These are phyloP conservation scores for Zasmidium cellare DNA, from an alignment of 2,329 filamentous ascomycete species.

Conservation along the genomic window DNA sequence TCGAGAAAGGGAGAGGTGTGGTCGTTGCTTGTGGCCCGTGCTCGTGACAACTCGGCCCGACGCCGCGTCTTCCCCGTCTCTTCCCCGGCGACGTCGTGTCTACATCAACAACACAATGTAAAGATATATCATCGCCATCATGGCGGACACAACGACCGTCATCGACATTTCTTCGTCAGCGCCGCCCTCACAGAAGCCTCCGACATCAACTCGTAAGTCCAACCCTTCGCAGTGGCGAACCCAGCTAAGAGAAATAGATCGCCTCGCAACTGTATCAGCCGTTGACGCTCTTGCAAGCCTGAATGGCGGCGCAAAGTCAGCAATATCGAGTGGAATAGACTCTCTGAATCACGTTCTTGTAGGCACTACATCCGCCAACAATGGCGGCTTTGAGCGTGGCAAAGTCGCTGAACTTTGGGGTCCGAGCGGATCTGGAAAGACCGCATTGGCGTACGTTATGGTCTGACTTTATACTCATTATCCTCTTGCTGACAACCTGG, in stretches of 20 bases:
- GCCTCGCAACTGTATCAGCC: slow-evolving; percentile 14
- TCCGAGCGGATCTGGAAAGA: slow-evolving; percentile 83
- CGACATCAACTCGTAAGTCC: slow-evolving; percentile 5
- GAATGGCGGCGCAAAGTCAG: not conserved
- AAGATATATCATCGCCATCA: not conserved
- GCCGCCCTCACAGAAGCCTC: not conserved
- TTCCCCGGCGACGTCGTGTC: not conserved
- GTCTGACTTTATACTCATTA: no score
- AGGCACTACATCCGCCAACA: not conserved
- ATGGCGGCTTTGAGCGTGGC: slow-evolving; percentile 65
- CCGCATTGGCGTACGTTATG: slow-evolving; percentile 62
- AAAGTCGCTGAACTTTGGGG: slow-evolving; percentile 87
- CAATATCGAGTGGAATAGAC: slow-evolving; percentile 8
- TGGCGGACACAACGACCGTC: slow-evolving; percentile 5
- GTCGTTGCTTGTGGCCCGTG: no score
- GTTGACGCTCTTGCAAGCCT: slow-evolving; percentile 7
- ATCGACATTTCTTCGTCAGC: slow-evolving; percentile 8
- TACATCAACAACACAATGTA: not conserved
- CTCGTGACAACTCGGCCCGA: not conserved
- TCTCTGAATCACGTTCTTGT: slow-evolving; percentile 9
- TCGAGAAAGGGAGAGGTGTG: not conserved
- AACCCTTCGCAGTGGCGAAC: not conserved
- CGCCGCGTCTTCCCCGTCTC: not conserved
- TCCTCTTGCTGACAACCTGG: no score
- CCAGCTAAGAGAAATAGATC: slow-evolving; percentile 4